phyloP scores from a whole-genome alignment of 129 eudicot species.

The Apium graveolens region DNA sequence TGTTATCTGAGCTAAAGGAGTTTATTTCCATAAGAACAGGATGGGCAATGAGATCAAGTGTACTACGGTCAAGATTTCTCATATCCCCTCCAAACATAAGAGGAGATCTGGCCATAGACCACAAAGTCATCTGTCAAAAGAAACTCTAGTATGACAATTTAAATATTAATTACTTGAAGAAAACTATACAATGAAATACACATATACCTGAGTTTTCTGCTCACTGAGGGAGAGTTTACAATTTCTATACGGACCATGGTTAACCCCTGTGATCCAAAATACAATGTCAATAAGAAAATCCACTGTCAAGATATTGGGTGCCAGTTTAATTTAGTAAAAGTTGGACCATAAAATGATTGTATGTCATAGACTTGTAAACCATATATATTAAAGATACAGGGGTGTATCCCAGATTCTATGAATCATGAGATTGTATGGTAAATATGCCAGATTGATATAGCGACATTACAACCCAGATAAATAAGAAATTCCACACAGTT shows the following conservation, averaged over 20 bases:
- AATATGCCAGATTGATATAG: background rate
- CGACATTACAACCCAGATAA: background rate
- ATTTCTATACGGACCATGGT: conserved; percentile 75
- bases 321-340: background rate
- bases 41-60: conserved; percentile 65
- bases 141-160: background rate
- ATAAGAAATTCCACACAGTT: background rate
- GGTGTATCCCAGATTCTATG: background rate
- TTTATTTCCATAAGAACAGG: conserved; percentile 81
- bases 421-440: background rate
- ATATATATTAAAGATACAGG: background rate
- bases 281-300: background rate
- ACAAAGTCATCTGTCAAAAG: conserved; percentile 61
- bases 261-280: conserved; percentile 34
- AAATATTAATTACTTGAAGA: background rate
- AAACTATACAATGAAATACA: background rate
- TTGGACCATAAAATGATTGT: background rate
- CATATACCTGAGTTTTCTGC: conserved; percentile 73
- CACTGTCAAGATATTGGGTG: background rate
- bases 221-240: conserved; percentile 53
- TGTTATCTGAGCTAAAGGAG: conserved; percentile 75
- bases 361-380: background rate
- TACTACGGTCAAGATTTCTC: conserved; percentile 60
- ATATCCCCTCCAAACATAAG: conserved; percentile 98
- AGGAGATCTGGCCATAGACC: conserved; percentile 98